Conservation (phyloP, 2,329 filamentous ascomycete species). For the Scytalidium sp. region DNA sequence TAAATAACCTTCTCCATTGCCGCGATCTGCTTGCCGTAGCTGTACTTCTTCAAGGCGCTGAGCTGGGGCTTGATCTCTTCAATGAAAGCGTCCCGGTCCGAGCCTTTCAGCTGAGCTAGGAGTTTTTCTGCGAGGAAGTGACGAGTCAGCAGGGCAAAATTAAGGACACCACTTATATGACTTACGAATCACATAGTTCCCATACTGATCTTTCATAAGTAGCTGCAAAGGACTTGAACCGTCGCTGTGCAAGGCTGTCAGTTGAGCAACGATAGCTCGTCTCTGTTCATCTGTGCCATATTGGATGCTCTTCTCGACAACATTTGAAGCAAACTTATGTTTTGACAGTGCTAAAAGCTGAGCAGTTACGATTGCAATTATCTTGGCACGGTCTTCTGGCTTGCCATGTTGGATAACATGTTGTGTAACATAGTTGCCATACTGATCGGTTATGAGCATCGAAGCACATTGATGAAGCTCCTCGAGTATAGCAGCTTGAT, state of each 20-base stretch:
- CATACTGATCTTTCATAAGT: constrained; percentile 87
- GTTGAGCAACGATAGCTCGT: constrained; percentile 61
- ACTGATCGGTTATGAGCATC: constrained; percentile 79
- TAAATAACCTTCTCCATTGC: constrained; percentile 58
- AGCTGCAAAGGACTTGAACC: constrained; percentile 68
- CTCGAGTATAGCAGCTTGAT: constrained; percentile 68
- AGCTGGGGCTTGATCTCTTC: constrained; percentile 64
- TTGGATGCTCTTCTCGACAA: constrained; percentile 89
- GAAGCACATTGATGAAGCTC: constrained; percentile 75
- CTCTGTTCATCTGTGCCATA: constrained; percentile 68
- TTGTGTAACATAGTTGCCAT: constrained; percentile 94
- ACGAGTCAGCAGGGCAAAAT: not conserved
- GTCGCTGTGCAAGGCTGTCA: constrained; percentile 58
- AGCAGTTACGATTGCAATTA: constrained; percentile 70
- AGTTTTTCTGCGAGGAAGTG: constrained; percentile 67
- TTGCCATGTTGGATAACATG: constrained; percentile 82
- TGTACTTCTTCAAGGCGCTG: constrained; percentile 58
- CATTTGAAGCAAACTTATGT: constrained; percentile 96
- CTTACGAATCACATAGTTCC: constrained; percentile 96
- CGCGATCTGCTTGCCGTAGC: constrained; percentile 63
- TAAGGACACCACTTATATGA: constrained; percentile 22
- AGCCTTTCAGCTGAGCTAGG: constrained; percentile 58
- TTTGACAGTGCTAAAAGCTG: constrained; percentile 77
- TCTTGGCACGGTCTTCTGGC: constrained; percentile 65
- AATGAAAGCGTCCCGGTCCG: constrained; percentile 57